phyloP scores from a whole-genome alignment of 768 basidiomycete genomes.

The Lentinula edodes region DNA sequence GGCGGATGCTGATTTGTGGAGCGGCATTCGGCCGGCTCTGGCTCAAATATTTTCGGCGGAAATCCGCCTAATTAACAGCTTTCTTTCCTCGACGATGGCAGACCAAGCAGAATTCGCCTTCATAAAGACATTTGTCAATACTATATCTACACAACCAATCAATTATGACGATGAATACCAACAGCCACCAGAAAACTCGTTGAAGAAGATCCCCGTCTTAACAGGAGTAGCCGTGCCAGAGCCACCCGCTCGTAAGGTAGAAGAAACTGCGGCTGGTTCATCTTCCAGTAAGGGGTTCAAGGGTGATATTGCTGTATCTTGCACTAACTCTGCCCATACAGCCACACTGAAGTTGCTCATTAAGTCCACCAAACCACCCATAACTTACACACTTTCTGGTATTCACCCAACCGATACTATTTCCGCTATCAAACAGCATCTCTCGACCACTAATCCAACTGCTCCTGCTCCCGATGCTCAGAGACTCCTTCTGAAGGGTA shows the following conservation, averaged over 20 bases:
- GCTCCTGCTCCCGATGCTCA: slow-evolving; percentile 81
- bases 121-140: slow-evolving; percentile 59
- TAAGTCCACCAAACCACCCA: slow-evolving; percentile 88
- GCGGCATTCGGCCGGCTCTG: too few species aligned
- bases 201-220: slow-evolving; percentile 67
- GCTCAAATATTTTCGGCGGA: too few species aligned
- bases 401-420: slow-evolving; percentile 81
- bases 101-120: slow-evolving; percentile 64
- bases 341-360: slow-evolving; percentile 67
- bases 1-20: too few species aligned
- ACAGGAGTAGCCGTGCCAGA: slow-evolving; percentile 58
- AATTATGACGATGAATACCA: slow-evolving; percentile 72
- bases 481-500: slow-evolving; percentile 88
- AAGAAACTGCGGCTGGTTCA: slow-evolving; percentile 23
- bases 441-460: slow-evolving; percentile 50
- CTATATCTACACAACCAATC: slow-evolving; percentile 61
- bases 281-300: slow-evolving; percentile 23
- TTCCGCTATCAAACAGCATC: slow-evolving; percentile 68
- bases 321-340: slow-evolving; percentile 10
- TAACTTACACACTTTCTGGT: slow-evolving; percentile 60
- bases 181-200: slow-evolving; percentile 57
- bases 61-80: neutral
- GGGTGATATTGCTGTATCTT: neutral
- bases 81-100: slow-evolving; percentile 22
- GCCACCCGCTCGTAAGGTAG: slow-evolving; percentile 51